Conservation (phyloP, 2,329 filamentous ascomycete genomes). For the Plenodomus tracheiphilus region DNA sequence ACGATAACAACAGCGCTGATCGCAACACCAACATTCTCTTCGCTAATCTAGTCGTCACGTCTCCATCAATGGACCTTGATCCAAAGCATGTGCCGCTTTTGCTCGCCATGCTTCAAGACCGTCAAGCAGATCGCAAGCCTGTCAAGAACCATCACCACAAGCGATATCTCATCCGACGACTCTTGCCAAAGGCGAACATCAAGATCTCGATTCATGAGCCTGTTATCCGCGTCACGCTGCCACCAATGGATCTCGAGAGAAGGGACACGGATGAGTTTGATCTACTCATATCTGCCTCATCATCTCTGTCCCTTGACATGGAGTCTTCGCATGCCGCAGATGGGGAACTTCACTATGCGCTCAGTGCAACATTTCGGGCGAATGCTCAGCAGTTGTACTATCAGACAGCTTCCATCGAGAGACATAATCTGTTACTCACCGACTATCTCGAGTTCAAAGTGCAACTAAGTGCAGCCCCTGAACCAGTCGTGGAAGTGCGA, state of each 20-base stretch:
- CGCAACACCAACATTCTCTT: slow-evolving; percentile 95
- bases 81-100: slow-evolving; percentile 88
- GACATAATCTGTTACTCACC: slow-evolving; percentile 84
- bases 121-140: slow-evolving; percentile 30
- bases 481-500: slow-evolving; percentile 78
- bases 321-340: slow-evolving; percentile 93
- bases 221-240: slow-evolving; percentile 85
- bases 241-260: slow-evolving; percentile 65
- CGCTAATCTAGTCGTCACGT: slow-evolving; percentile 94
- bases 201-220: slow-evolving; percentile 98
- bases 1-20: slow-evolving; percentile 72
- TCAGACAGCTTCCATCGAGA: slow-evolving; percentile 79
- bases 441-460: slow-evolving; percentile 87
- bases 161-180: slow-evolving; percentile 75
- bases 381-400: slow-evolving; percentile 92
- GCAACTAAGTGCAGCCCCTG: slow-evolving; percentile 81
- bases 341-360: slow-evolving; percentile 82
- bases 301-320: slow-evolving; percentile 87
- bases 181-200: slow-evolving; percentile 89
- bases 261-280: slow-evolving; percentile 81
- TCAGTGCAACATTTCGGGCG: slow-evolving; percentile 79
- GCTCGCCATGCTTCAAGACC: slow-evolving; percentile 70
- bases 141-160: slow-evolving; percentile 46
- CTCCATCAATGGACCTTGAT: slow-evolving; percentile 89
- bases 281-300: slow-evolving; percentile 91